Evolutionary conservation across 495 filamentous ascomycete genomes (phyloP).

Genomic region (Letharia lupina): DNA sequence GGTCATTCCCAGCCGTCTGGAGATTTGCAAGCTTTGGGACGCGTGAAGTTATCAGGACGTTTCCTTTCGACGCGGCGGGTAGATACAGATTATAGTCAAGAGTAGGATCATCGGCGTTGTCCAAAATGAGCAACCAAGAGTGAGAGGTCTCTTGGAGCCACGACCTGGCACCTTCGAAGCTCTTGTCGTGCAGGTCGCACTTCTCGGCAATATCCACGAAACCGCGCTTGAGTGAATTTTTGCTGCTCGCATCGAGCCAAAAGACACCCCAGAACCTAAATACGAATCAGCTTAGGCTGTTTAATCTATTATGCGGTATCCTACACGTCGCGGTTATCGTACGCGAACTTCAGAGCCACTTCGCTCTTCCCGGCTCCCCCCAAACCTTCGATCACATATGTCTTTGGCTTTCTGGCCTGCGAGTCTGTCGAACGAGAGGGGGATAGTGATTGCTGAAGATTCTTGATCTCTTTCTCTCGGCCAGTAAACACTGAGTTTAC

Average conservation of each 20-base stretch:
- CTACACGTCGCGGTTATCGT: background rate
- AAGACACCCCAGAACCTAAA: background rate
- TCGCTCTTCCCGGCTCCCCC: constrained; percentile 1
- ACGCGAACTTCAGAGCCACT: background rate
- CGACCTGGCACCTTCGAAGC: background rate
- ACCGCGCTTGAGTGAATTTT: background rate
- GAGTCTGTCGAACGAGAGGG: background rate
- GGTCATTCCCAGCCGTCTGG: background rate
- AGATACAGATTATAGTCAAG: background rate
- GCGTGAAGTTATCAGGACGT: background rate
- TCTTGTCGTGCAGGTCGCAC: background rate
- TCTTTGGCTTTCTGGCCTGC: background rate
- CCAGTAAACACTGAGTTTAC: background rate
- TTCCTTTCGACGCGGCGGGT: background rate
- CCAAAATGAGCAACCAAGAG: constrained; percentile 2
- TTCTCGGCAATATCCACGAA: background rate
- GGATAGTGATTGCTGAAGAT: background rate
- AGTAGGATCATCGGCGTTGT: background rate
- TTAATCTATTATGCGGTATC: background rate
- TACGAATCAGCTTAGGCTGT: background rate
- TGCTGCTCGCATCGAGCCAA: background rate
- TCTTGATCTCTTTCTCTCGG: constrained; percentile 1
- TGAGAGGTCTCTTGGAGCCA: background rate
- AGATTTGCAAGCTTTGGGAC: background rate
- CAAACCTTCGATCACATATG: background rate